Evolutionary conservation across 1,139 yeast genomes (phyloP), one percentile per base, ranked within the genome.

Genomic region (Pichia sp.): DNA sequence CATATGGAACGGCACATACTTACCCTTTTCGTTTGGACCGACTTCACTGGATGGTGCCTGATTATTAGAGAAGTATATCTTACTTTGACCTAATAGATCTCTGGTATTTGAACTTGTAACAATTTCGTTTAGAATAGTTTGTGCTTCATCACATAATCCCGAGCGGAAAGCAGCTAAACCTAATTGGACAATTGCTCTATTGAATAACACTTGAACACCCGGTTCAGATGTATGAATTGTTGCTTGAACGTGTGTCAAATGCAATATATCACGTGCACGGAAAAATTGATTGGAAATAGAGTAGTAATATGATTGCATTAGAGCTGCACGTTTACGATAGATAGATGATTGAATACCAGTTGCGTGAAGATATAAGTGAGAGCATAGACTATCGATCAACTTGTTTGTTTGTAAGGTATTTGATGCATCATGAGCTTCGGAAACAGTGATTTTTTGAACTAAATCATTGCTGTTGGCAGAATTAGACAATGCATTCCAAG

Each of bases 1-100:
- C 83, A 86, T 89, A 67, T 93, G 98, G 83, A 84, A 93, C 46
- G 99, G 99, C 60, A 91, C 73, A 62, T 88, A 75, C 61, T 89
- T 83, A 62, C 83, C 94, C 59, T 77, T 83, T 60, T 82, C 91
- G 49, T 34, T 42, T 19, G 49, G 31, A 17, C 36, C 40, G n/a
- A 19, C 38, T 19, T 45, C 43, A 14, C 58, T 59, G 58, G 49
- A 61, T 40, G 52, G 48, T 58, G 49, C 61, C 40, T 52, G 48
- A 52, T 51, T 67, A 59, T 66, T 77, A 56, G 70, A 75, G 60
- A 74, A 79, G 61, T 86, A 77, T 60, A 76, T 83, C 57, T 80
- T 75, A 45, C 95, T 95, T 69, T 91, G 99, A 45, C 97, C 97
- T 52, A 93, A 74, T 49, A 91, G 74, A 66, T 93, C 98, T 71